phyloP scores from a whole-genome alignment of 306 rosid species.

The Pachyrhizus erosus region DNA sequence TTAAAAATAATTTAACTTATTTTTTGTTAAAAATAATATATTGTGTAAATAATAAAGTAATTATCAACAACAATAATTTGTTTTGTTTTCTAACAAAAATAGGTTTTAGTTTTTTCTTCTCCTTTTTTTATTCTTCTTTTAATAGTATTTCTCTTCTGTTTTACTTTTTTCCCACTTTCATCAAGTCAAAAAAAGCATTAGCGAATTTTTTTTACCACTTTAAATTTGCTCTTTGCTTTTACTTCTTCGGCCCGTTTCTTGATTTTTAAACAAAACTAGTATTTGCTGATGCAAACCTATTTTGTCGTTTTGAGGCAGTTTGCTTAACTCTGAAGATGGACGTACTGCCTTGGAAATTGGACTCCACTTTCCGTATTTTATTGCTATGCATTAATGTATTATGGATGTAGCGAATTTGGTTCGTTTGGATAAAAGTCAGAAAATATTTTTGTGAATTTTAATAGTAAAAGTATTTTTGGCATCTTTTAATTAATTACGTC shows the following conservation, averaged over 20 bases:
- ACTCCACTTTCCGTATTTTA: background rate
- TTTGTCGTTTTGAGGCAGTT: constrained; percentile 44
- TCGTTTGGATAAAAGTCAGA: too few species aligned
- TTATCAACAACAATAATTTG: too few species aligned
- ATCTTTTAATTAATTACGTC: too few species aligned
- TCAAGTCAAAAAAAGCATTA: background rate
- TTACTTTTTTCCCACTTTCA: background rate
- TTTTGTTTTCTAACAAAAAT: too few species aligned
- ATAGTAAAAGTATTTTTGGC: too few species aligned
- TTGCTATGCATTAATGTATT: background rate
- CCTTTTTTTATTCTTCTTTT: background rate
- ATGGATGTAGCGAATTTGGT: too few species aligned
- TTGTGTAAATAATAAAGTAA: too few species aligned
- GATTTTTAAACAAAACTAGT: background rate
- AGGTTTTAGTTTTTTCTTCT: too few species aligned
- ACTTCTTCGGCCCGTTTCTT: background rate
- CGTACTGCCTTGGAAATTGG: background rate
- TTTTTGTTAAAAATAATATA: too few species aligned
- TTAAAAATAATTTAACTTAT: too few species aligned
- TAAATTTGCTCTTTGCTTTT: background rate
- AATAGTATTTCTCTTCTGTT: background rate
- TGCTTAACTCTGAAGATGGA: constrained; percentile 16
- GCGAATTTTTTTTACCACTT: background rate
- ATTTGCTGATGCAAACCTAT: constrained; percentile 22
- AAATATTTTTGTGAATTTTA: too few species aligned